Conservation (phyloP, 495 filamentous ascomycete species). For the Pseudomonodictys pantanalensis region DNA sequence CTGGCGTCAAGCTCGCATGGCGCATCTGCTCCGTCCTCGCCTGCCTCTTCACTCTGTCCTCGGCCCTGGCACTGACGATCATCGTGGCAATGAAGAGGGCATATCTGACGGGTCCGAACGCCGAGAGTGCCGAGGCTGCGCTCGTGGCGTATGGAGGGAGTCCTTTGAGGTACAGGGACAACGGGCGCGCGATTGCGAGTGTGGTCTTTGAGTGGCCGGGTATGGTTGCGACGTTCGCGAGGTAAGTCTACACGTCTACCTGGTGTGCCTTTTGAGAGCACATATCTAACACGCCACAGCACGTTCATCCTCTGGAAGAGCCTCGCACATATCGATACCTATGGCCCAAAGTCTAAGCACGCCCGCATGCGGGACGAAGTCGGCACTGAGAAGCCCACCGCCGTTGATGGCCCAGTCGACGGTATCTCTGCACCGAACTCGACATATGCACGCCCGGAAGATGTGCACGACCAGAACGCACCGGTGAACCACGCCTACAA, state of each 20-base stretch:
- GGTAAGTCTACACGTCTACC: too few species aligned
- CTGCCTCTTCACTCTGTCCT: constrained; percentile 43
- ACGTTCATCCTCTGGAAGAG: constrained; percentile 21
- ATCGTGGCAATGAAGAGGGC: constrained; percentile 44
- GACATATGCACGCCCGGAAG: too few species aligned
- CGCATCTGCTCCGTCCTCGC: constrained; percentile 47
- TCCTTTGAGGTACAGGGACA: constrained; percentile 42
- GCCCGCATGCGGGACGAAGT: not conserved
- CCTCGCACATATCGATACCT: constrained; percentile 19
- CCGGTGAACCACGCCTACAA: too few species aligned
- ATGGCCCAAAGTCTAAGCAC: constrained; percentile 25
- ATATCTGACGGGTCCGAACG: constrained; percentile 41
- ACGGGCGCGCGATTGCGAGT: constrained; percentile 44
- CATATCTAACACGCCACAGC: constrained; percentile 16
- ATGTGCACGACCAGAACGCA: too few species aligned
- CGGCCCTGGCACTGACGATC: constrained; percentile 46
- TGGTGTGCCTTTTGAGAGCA: too few species aligned
- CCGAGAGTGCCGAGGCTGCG: constrained; percentile 27
- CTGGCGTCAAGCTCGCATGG: constrained; percentile 47
- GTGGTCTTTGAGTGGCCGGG: constrained; percentile 47
- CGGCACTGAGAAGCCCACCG: not conserved
- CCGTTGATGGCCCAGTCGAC: too few species aligned
- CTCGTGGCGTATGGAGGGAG: constrained; percentile 35
- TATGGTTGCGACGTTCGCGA: constrained; percentile 37
- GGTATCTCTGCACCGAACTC: too few species aligned